Evolutionary conservation across 2,329 filamentous ascomycete species (phyloP), one percentile per base, ranked within the genome.

Genomic region (Graphiopsis chlorocephala): DNA sequence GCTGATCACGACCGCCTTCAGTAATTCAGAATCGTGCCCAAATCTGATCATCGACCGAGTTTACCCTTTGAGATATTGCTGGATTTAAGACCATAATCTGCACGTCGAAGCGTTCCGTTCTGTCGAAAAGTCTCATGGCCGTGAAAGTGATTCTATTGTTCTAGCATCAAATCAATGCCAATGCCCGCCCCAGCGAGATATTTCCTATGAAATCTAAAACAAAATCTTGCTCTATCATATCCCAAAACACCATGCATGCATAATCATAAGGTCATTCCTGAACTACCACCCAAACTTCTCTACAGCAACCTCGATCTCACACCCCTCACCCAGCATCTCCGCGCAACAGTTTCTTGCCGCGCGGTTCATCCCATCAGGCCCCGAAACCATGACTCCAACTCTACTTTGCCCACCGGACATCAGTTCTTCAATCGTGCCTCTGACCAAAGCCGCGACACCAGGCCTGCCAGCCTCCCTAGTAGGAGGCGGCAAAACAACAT

Each of bases 221-320:
- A 2, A 12, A 8, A 20, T 20, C 38, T 45, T 45, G 12, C 10
- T 42, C 17, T 45, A 45, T 20, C 38, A 20, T 20, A 20, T 11
- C 4, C 38, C 38, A 11, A 8, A 45, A 45, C 38, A 3, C 38
- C 38, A 45, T 3, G 4, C 20, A 45, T 23, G 38, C 38, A 45
- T 45, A 0, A 45, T 45, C 38, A 12, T 45, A 23, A 45, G n/a
- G n/a, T 45, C 38, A 12, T 45, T 7, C 10, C n/a, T 10, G 2
- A 45, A 45, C n/a, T 55, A 90, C 87, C 87, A 90, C 1, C 86
- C 87, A 79, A 89, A 89, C 71, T 90, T 90, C 83, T 90, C 88
- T 28, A 89, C 83, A 29, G 81, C 78, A 57, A 89, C 78, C 62
- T 80, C 74, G 3, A 89, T 76, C 70, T 84, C 72, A 56, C 73